phyloP scores from a whole-genome alignment of 2,329 filamentous ascomycete genomes.

The Coleophoma eucalyptorum region DNA sequence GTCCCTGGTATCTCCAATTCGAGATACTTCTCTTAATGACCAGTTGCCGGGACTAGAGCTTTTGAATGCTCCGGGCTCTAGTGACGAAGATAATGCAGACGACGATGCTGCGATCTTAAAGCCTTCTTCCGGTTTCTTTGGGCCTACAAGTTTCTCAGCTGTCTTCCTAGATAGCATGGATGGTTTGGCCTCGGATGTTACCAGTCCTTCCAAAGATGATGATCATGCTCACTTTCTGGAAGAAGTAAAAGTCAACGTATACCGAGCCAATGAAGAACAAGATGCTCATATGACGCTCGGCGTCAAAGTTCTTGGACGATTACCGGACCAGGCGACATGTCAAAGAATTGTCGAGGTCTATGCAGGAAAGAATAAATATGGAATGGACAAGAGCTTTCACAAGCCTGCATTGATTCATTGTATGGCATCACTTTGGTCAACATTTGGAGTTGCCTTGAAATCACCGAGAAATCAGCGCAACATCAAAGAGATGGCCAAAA shows the following conservation, averaged over 20 bases:
- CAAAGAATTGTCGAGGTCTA: not conserved
- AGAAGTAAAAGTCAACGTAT: not conserved
- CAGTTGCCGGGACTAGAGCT: not conserved
- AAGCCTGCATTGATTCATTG: slow-evolving; percentile 3
- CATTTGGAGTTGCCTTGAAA: slow-evolving; percentile 3
- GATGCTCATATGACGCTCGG: slow-evolving; percentile 3
- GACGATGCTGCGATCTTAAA: not conserved
- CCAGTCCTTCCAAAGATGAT: not conserved
- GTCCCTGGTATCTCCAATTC: not conserved
- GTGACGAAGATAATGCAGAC: not conserved
- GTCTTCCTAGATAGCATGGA: slow-evolving; percentile 3
- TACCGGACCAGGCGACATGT: slow-evolving; percentile 4
- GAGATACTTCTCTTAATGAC: not conserved
- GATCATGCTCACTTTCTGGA: not conserved
- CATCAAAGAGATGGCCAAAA: slow-evolving; percentile 5
- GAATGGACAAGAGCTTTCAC: slow-evolving; percentile 8
- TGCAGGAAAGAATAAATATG: not conserved
- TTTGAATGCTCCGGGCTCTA: not conserved
- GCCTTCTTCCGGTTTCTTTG: slow-evolving; percentile 6
- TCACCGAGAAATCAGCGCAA: not conserved
- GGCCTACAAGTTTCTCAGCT: slow-evolving; percentile 9
- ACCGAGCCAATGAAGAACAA: not conserved
- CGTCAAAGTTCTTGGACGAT: slow-evolving; percentile 2
- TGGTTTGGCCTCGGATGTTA: slow-evolving; percentile 1
- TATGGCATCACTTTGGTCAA: slow-evolving; percentile 2